Conservation (phyloP, 1,139 yeast species). For the Suhomyces guaymorum region DNA sequence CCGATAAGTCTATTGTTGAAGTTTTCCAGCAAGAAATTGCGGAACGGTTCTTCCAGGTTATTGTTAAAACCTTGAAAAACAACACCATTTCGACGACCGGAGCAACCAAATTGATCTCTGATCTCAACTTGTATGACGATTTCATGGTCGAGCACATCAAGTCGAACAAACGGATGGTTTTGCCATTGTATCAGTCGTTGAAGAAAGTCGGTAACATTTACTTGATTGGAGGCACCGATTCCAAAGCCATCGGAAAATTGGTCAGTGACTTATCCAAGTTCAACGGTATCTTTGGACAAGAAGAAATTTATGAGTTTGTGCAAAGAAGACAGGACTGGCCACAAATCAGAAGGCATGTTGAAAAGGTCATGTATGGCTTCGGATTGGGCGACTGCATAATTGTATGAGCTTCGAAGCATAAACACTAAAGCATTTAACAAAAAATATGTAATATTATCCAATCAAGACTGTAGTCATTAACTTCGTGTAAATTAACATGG, state of each 20-base stretch:
- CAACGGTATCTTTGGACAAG: slow-evolving; percentile 88
- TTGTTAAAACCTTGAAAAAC: slow-evolving; percentile 72
- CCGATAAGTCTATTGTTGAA: slow-evolving; percentile 85
- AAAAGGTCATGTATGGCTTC: slow-evolving; percentile 92
- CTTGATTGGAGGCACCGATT: slow-evolving; percentile 71
- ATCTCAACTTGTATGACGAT: slow-evolving; percentile 72
- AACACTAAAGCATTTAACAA: too few species aligned
- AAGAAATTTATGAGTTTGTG: slow-evolving; percentile 89
- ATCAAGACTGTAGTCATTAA: too few species aligned
- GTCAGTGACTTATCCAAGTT: slow-evolving; percentile 83
- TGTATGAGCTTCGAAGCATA: slow-evolving; percentile 27
- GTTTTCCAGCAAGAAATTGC: slow-evolving; percentile 95
- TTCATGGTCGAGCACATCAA: slow-evolving; percentile 63
- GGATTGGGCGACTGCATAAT: slow-evolving; percentile 67
- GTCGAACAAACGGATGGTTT: slow-evolving; percentile 61
- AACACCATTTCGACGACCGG: slow-evolving; percentile 77
- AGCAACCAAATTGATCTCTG: slow-evolving; percentile 74
- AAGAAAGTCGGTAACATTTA: slow-evolving; percentile 84
- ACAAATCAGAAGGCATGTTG: slow-evolving; percentile 73
- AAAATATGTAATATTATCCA: too few species aligned
- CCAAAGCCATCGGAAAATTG: slow-evolving; percentile 81
- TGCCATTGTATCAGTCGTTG: slow-evolving; percentile 77
- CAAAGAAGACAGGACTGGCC: slow-evolving; percentile 89
- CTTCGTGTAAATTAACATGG: too few species aligned
- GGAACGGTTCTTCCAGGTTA: slow-evolving; percentile 73